A percentile compares a stretch with the other conserved stretches of the same genome.
These are phyloP conservation scores for Chlorella variabilis DNA, from an alignment of 163 green algal genomes.

Conservation along the genomic window DNA sequence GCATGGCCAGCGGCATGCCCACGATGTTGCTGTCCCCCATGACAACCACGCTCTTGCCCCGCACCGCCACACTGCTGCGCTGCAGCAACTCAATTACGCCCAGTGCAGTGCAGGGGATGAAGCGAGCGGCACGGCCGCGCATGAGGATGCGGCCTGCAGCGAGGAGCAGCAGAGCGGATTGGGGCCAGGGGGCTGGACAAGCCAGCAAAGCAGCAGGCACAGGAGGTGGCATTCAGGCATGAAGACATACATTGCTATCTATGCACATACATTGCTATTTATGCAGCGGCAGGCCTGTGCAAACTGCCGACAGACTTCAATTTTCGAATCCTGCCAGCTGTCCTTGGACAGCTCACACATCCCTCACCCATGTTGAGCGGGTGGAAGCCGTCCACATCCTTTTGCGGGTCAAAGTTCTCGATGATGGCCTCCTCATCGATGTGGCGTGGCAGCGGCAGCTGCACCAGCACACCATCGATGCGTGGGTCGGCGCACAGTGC, in stretches of 20 bases:
- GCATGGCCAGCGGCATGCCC: constrained; percentile 80
- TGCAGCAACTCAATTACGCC: constrained; percentile 82
- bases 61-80: constrained; percentile 64
- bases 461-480: constrained; percentile 87
- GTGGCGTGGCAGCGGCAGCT: constrained; percentile 85
- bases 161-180: background rate
- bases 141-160: constrained; percentile 75
- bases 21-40: constrained; percentile 81
- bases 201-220: too few relatives aligned
- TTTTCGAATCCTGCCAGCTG: too few relatives aligned
- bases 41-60: constrained; percentile 66
- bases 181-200: too few relatives aligned
- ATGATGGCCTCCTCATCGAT: constrained; percentile 89
- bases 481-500: constrained; percentile 54
- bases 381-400: constrained; percentile 97
- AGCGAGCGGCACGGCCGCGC: constrained; percentile 67
- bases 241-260: too few relatives aligned
- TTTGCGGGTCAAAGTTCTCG: constrained; percentile 81
- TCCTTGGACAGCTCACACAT: too few relatives aligned
- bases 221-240: too few relatives aligned
- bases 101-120: constrained; percentile 86
- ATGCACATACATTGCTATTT: too few relatives aligned
- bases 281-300: background rate
- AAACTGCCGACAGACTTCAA: too few relatives aligned
- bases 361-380: constrained; percentile 81